Base-by-base conservation (phyloP, 2,329 filamentous ascomycete species). In the Colletotrichum sp. region DNA sequence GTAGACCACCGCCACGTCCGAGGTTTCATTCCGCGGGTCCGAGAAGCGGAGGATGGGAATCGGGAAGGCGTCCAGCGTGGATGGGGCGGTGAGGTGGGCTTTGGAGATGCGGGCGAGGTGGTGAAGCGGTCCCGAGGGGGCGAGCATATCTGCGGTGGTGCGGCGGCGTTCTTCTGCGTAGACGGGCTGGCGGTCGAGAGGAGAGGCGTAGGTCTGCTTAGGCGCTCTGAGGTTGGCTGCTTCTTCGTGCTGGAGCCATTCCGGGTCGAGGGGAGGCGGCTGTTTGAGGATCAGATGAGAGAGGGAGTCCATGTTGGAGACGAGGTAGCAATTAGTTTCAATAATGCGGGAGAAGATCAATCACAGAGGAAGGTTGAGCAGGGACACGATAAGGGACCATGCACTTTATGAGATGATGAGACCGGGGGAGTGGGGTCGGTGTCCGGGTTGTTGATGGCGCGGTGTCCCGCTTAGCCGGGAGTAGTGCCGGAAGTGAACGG, bases 101-200 rank as follows among this genome's bases (percentile, higher is more conserved):
- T 76, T 81, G 6, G 63, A 70, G 66, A 89, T 78, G 5, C 82
- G 84, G 3, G 82, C 80, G 4, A 90, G 82, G 30, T 84, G 77
- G 44, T 84, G 75, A 71, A 88, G 85, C 24, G 83, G 81, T 0
- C 82, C 81, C 6, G 81, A 85, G 1, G 83, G 81, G 0, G 81
- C 80, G 21, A 85, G 84, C 80, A 88, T 84, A 13, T 77, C 76
- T 3, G 81, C 79, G 55, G 86, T 84, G 24, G 84, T 81, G 7
- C 81, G 81, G 59, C 85, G 85, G 76, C 88, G 87, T 49, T 85
- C 82, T 39, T 81, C 78, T 4, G 84, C 86, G 78, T 89, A 89
- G 59, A 81, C 63, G 10, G 82, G 80, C 76, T 88, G 87, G 60
- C 84, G 83, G 32, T 82, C 81, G 26, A 84, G 63, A 7, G 80